A percentile compares a stretch with the other conserved stretches of the same genome.
These are phyloP conservation scores for Blepharisma japonicum DNA, from an alignment of 73 alveolate genomes.

Conservation along the genomic window DNA sequence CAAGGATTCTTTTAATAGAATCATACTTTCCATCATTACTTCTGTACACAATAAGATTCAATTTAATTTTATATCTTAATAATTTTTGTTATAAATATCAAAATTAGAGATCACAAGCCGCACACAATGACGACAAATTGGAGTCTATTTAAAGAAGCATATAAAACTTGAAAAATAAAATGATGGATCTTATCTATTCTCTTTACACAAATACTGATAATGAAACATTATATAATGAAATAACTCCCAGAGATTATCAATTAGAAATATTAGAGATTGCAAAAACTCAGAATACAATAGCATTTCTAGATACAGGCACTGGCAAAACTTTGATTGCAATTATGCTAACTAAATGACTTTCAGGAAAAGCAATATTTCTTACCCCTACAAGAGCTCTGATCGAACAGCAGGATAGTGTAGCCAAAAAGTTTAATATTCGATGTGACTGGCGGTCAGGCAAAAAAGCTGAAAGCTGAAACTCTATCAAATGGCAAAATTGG, in stretches of 20 bases:
- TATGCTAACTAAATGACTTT: neutral
- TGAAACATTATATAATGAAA: too few relatives aligned
- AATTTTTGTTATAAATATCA: too few relatives aligned
- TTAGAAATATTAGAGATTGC: neutral
- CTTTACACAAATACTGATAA: too few relatives aligned
- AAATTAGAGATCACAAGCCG: too few relatives aligned
- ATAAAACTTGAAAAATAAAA: too few relatives aligned
- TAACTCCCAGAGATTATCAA: neutral
- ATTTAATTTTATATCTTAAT: too few relatives aligned
- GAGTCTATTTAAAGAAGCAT: too few relatives aligned
- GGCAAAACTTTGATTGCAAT: conserved; percentile 17
- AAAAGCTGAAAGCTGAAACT: neutral
- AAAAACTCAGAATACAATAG: neutral
- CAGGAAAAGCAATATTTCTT: neutral
- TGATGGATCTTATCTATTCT: too few relatives aligned
- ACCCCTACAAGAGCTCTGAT: neutral
- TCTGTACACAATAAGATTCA: too few relatives aligned
- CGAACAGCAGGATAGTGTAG: neutral
- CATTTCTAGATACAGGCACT: conserved; percentile 23
- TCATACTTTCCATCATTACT: too few relatives aligned
- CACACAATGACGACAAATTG: too few relatives aligned
- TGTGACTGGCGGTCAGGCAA: neutral
- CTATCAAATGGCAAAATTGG: neutral
- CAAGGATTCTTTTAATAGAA: too few relatives aligned
- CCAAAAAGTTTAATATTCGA: neutral